Percentiles rank a stretch among this genome's conserved stretches.
phyloP scores from a whole-genome alignment of 805 yeast genomes.

The Myxozyma kluyveri region DNA sequence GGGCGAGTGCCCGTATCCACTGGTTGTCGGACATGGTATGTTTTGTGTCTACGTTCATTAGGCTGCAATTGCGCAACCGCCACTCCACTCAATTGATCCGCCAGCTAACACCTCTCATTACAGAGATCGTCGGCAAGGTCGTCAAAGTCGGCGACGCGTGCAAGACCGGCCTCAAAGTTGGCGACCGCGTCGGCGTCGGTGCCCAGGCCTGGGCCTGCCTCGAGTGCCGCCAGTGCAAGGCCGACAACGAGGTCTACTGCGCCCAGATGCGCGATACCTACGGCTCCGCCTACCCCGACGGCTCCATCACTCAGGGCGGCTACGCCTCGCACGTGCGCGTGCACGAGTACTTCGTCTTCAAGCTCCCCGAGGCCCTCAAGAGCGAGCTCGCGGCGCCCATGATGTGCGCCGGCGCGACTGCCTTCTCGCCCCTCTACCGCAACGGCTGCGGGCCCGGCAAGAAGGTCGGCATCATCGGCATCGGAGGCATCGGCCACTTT shows the following conservation, averaged over 20 bases:
- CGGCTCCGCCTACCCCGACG: conserved; percentile 46
- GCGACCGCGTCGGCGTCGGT: conserved; percentile 78
- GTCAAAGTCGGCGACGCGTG: conserved; percentile 52
- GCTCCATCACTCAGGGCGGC: conserved; percentile 58
- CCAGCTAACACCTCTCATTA: background rate
- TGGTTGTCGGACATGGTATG: conserved; percentile 49
- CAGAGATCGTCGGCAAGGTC: conserved; percentile 37
- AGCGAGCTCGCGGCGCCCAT: conserved; percentile 63
- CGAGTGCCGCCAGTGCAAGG: conserved; percentile 58
- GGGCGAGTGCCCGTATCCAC: conserved; percentile 42
- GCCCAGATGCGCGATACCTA: conserved; percentile 52
- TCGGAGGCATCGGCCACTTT: conserved; percentile 67
- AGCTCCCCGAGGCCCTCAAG: conserved; percentile 54
- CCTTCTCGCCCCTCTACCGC: conserved; percentile 57
- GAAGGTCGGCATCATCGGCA: conserved; percentile 52
- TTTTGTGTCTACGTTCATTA: too few species aligned
- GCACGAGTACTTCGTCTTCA: conserved; percentile 59
- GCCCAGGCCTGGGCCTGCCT: conserved; percentile 63
- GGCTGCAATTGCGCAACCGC: background rate
- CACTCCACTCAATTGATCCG: background rate
- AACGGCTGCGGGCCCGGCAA: conserved; percentile 49
- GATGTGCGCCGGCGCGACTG: conserved; percentile 74
- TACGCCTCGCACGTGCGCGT: conserved; percentile 63
- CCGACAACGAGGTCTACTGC: conserved; percentile 58
- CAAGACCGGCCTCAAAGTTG: conserved; percentile 49